Evolutionary conservation across 2,329 filamentous ascomycete genomes (phyloP).

Genomic region (Aspergillus aculeatinus): DNA sequence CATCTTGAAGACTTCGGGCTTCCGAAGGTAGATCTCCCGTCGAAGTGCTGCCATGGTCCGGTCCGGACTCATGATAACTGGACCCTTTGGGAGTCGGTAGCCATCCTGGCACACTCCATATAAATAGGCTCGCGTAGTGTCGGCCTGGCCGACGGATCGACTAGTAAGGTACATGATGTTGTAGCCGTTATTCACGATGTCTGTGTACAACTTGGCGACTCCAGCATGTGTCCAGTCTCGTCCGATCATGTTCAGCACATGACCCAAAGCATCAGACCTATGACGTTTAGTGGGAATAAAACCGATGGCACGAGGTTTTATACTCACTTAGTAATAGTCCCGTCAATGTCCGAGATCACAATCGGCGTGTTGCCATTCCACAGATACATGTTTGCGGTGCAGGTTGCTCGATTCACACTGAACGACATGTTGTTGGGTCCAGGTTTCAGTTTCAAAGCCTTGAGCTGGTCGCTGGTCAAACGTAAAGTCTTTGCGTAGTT

Average conservation of each 20-base stretch:
- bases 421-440: slow-evolving; percentile 96
- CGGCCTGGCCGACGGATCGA: slow-evolving; percentile 88
- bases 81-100: slow-evolving; percentile 81
- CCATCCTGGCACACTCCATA: slow-evolving; percentile 86
- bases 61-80: slow-evolving; percentile 92
- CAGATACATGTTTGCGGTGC: slow-evolving; percentile 86
- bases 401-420: slow-evolving; percentile 92
- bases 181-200: slow-evolving; percentile 93
- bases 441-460: slow-evolving; percentile 74
- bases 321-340: slow-evolving; percentile 84
- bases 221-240: slow-evolving; percentile 97
- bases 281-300: slow-evolving; percentile 11
- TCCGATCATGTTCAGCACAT: slow-evolving; percentile 94
- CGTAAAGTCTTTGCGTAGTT: slow-evolving; percentile 97
- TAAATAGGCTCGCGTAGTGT: slow-evolving; percentile 84
- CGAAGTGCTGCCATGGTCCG: slow-evolving; percentile 89
- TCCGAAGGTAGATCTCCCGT: slow-evolving; percentile 89
- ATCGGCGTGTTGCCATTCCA: slow-evolving; percentile 91
- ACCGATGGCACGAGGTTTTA: background rate
- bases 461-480: slow-evolving; percentile 91
- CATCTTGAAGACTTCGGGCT: slow-evolving; percentile 99
- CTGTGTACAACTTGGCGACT: slow-evolving; percentile 94
- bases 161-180: slow-evolving; percentile 98
- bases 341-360: slow-evolving; percentile 97
- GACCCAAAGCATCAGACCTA: slow-evolving; percentile 81